Evolutionary conservation across 805 yeast species (phyloP).

Genomic region (Hanseniaspora nectarophila): DNA sequence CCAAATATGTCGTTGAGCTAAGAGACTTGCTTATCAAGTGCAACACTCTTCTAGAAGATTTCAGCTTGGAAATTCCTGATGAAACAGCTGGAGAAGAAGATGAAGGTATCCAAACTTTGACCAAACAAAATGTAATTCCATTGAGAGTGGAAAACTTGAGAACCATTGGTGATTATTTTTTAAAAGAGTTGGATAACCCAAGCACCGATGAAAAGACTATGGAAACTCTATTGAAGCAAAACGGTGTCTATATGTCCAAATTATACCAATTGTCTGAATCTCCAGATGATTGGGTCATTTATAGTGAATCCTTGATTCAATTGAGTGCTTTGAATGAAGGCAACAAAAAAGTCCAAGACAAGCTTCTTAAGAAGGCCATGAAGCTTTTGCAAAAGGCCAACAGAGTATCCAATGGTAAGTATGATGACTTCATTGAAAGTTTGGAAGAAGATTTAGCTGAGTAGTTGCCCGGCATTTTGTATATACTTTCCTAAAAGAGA

Average conservation of each 20-base stretch:
- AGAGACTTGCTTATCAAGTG: conserved; percentile 10
- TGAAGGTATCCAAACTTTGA: not conserved
- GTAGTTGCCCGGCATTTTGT: not conserved
- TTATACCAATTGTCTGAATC: conserved; percentile 10
- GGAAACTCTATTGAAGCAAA: conserved; percentile 8
- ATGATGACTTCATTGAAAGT: conserved; percentile 47
- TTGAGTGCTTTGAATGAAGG: conserved; percentile 61
- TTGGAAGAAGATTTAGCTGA: conserved; percentile 7
- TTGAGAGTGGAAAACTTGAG: conserved; percentile 10
- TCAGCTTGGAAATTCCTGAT: conserved; percentile 14
- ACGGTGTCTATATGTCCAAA: conserved; percentile 13
- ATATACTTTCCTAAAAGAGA: not conserved
- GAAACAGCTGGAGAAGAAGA: not conserved
- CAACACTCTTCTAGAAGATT: not conserved
- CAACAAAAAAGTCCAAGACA: conserved; percentile 57
- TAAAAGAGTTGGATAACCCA: conserved; percentile 10
- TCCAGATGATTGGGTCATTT: conserved; percentile 68
- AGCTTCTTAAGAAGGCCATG: conserved; percentile 58
- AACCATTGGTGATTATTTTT: conserved; percentile 13
- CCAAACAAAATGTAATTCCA: conserved; percentile 6
- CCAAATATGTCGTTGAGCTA: conserved; percentile 20
- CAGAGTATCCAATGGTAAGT: conserved; percentile 68
- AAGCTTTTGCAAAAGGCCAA: conserved; percentile 56
- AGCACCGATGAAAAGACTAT: conserved; percentile 9
- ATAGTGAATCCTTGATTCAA: conserved; percentile 76